Evolutionary conservation across 2,329 filamentous ascomycete species (phyloP).

Genomic region (Pseudofabraea citricarpa): DNA sequence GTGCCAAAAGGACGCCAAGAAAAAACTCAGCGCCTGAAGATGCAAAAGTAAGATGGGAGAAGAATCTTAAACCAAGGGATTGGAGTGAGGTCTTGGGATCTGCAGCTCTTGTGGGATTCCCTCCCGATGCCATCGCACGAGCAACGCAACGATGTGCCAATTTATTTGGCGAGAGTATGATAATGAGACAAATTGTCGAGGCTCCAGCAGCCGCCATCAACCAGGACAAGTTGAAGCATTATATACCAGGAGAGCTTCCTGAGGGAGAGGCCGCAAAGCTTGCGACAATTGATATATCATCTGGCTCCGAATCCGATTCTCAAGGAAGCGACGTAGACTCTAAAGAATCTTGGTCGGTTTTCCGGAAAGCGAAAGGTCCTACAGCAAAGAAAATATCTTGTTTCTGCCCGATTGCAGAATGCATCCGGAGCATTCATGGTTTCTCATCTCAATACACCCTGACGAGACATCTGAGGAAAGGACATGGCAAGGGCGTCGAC

Average conservation of each 20-base stretch:
- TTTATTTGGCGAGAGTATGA: slow-evolving; percentile 71
- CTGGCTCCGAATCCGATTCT: slow-evolving; percentile 1
- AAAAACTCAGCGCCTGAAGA: slow-evolving; percentile 8
- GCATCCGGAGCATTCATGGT: slow-evolving; percentile 29
- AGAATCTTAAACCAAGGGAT: slow-evolving; percentile 43
- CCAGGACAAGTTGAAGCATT: slow-evolving; percentile 11
- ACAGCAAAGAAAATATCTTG: slow-evolving; percentile 3
- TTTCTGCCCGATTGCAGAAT: slow-evolving; percentile 33
- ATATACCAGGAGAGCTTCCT: slow-evolving; percentile 21
- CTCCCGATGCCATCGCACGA: slow-evolving; percentile 58
- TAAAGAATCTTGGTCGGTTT: background rate
- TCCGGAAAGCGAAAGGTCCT: background rate
- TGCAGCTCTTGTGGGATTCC: slow-evolving; percentile 70
- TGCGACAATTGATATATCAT: slow-evolving; percentile 1
- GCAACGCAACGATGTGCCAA: slow-evolving; percentile 69
- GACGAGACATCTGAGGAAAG: slow-evolving; percentile 37
- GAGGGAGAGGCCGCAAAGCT: slow-evolving; percentile 6
- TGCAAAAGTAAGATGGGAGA: slow-evolving; percentile 2
- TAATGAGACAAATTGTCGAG: slow-evolving; percentile 31
- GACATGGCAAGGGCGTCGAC: slow-evolving; percentile 40
- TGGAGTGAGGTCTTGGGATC: slow-evolving; percentile 84
- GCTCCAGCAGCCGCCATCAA: slow-evolving; percentile 8
- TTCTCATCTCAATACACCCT: slow-evolving; percentile 34
- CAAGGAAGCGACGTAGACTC: slow-evolving; percentile 1
- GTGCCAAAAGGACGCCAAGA: slow-evolving; percentile 3